Evolutionary conservation across 352 stramenopile genomes (phyloP).

Genomic region (Nothophytophthora sp.): DNA sequence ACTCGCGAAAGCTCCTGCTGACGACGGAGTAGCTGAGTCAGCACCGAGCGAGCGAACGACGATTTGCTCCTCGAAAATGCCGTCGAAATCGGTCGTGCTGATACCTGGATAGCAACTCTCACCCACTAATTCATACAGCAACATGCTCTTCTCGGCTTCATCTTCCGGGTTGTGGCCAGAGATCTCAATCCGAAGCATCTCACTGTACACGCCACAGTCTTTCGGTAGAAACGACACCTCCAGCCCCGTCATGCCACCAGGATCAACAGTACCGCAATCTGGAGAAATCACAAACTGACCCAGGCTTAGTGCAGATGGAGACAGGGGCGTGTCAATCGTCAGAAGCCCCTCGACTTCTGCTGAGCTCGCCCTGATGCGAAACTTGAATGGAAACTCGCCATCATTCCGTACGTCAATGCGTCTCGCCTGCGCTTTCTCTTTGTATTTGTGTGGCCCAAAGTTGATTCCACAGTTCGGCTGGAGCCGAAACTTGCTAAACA

Average conservation of each 20-base stretch:
- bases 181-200: slow-evolving; percentile 74
- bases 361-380: slow-evolving; percentile 39
- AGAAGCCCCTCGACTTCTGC: slow-evolving; percentile 13
- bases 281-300: slow-evolving; percentile 86
- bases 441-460: slow-evolving; percentile 93
- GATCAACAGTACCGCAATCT: slow-evolving; percentile 79
- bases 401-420: slow-evolving; percentile 93
- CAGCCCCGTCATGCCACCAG: slow-evolving; percentile 69
- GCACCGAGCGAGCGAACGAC: slow-evolving; percentile 82
- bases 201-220: slow-evolving; percentile 69
- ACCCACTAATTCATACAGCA: slow-evolving; percentile 88
- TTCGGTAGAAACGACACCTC: slow-evolving; percentile 85
- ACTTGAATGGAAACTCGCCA: slow-evolving; percentile 93
- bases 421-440: slow-evolving; percentile 69
- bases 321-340: slow-evolving; percentile 41
- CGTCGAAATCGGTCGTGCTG: slow-evolving; percentile 81
- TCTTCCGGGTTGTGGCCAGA: slow-evolving; percentile 70
- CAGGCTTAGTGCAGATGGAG: slow-evolving; percentile 40
- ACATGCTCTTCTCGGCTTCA: slow-evolving; percentile 31
- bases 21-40: slow-evolving; percentile 17
- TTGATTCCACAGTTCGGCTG: slow-evolving; percentile 91
- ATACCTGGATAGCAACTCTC: slow-evolving; percentile 95
- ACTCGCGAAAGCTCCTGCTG: slow-evolving; percentile 14
- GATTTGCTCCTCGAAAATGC: slow-evolving; percentile 96
- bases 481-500: slow-evolving; percentile 88